Base-by-base conservation (phyloP, 2,329 filamentous ascomycete genomes). In the Aspergillus persii region DNA sequence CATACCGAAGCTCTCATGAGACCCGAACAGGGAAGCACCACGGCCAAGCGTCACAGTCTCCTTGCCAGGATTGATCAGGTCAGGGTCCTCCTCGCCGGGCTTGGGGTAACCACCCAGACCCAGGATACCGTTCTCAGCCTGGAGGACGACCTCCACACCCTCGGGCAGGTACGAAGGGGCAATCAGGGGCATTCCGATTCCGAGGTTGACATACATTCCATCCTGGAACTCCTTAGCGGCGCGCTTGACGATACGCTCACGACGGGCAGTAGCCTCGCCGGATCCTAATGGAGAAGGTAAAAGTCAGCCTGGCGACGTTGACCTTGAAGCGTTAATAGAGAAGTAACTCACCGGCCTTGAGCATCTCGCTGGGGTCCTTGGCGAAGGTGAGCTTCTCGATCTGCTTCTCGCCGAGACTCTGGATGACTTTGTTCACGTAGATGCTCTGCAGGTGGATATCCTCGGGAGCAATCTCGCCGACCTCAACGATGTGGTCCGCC, bases 121-220 rank as follows among this genome's bases (percentile, higher is more conserved):
- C 3, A 96, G 77, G 63, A 96, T 89, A 44, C 91, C 91, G 74
- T 96, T 96, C 78, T 96, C 91, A 1, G 88, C 91, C 74, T 96
- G 91, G 54, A 96, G 84, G 83, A 91, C 90, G 46, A 96, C 91
- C 63, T 89, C 85, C 18, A 86, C 83, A 56, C 84, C 84, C 1
- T 84, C 74, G 7, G 89, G 86, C 3, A 96, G 79, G 73, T 90
- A 93, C 2, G 87, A 88, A 0, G 91, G 90, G 1, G 91, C 90
- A 33, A 95, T 82, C 49, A 91, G 94, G 1, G 91, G 92, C 76
- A 96, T 92, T 23, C 91, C 84, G 65, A 96, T 95, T 64, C 91
- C 91, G 48, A 96, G 70, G 94, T 96, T 74, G 69, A 91, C 91
- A 76, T 95, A 95, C 90, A 94, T 94, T 78, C 91, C 91, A 75